Evolutionary conservation across 345 rosid species (phyloP), one percentile per base, ranked within the genome.

Genomic region (Linum lewisii): DNA sequence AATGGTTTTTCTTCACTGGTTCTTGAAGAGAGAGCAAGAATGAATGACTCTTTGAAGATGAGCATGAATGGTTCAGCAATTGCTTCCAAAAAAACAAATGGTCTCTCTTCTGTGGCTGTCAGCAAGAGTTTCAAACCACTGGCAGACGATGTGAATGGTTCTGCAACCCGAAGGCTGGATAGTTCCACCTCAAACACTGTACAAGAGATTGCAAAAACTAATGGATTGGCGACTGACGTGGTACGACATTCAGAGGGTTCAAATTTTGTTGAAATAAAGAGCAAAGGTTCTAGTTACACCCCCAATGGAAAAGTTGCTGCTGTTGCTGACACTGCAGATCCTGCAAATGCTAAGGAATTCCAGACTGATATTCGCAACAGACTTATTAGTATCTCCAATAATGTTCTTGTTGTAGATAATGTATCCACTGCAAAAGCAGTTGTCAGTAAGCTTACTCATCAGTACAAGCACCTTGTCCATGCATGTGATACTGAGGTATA

Each of bases 401-500:
- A 78, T 71, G 82, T 92, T 72, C 70, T 84, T 50, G 72, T 88
- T 69, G 90, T 92, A 62, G 81, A 88, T 67, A 76, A 72, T 71
- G 74, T 84, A 38, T 36, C 73, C 22, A 51, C 66, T 69, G 98
- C 98, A 0, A 77, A 75, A 64, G 63, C 73, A 63, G 74, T 77
- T 7, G 90, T 83, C 24, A 60, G 64, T 47, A 80, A 72, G 81
- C 95, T 92, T 55, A 75, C 79, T 56, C 66, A 76, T 61, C 63
- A 80, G 54, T 88, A 81, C 66, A 76, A 69, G 69, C 77, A 80
- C 78, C 78, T 72, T 64, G 76, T 88, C 21, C 95, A 92, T 78
- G 79, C 96, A 52, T 92, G 98, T 65, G 98, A 92, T 77, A 88
- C 98, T 23, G 98, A 91, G 96, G 98, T 85, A 60, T 51, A 72